These are phyloP conservation scores for Phytophthora fragariaefolia DNA, from an alignment of 352 stramenopile genomes.

Conservation along the genomic window DNA sequence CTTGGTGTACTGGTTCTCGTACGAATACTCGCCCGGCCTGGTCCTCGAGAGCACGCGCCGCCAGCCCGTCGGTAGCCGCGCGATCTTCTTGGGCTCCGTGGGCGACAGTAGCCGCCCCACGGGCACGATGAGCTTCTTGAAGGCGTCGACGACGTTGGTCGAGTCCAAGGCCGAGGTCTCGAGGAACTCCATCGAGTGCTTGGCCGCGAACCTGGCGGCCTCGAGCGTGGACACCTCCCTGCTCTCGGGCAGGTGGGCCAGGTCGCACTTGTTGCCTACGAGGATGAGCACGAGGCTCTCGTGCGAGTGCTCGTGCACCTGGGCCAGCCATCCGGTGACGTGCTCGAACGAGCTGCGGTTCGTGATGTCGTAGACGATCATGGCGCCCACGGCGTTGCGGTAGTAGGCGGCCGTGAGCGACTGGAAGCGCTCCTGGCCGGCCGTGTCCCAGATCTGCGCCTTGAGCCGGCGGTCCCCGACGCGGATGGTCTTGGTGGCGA, in stretches of 20 bases:
- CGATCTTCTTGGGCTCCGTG: conserved; percentile 67
- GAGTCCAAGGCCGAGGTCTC: conserved; percentile 85
- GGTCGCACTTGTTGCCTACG: conserved; percentile 90
- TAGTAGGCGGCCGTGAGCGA: conserved; percentile 94
- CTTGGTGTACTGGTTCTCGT: conserved; percentile 91
- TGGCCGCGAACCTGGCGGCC: conserved; percentile 80
- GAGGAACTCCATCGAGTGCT: conserved; percentile 87
- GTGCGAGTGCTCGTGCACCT: conserved; percentile 85
- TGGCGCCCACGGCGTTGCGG: conserved; percentile 88
- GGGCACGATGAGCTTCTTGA: conserved; percentile 90
- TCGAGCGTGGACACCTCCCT: conserved; percentile 89
- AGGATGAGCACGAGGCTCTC: conserved; percentile 86
- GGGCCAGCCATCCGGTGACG: conserved; percentile 75
- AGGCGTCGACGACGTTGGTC: conserved; percentile 89
- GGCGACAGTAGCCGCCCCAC: conserved; percentile 81
- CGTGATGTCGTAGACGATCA: conserved; percentile 95
- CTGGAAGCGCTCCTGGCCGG: conserved; percentile 91
- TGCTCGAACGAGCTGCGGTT: conserved; percentile 87
- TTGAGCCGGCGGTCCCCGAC: conserved; percentile 85
- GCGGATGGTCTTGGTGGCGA: conserved; percentile 87
- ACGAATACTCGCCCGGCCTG: conserved; percentile 86
- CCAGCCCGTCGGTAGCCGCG: conserved; percentile 72
- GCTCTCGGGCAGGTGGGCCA: conserved; percentile 75
- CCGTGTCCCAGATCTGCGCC: conserved; percentile 91
- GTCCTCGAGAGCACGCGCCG: conserved; percentile 83